Conservation (phyloP, 345 rosid genomes). For the Citrus glauca region DNA sequence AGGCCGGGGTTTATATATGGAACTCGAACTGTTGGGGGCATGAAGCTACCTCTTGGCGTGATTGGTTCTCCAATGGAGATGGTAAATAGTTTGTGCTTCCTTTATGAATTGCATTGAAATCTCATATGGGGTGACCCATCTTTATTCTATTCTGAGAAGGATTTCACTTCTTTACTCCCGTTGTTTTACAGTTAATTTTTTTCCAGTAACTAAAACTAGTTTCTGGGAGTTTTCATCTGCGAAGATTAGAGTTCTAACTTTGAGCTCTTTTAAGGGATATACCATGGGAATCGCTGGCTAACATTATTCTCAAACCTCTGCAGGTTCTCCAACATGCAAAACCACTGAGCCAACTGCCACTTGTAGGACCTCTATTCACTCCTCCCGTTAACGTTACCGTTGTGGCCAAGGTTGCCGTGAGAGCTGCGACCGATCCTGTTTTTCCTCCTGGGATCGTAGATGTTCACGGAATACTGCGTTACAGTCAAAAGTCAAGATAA, state of each 20-base stretch:
- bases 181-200: neutral
- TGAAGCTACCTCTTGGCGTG: conserved; percentile 79
- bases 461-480: conserved; percentile 40
- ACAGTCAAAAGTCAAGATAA: conserved; percentile 34
- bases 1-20: conserved; percentile 97
- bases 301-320: neutral
- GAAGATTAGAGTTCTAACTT: neutral
- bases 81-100: conserved; percentile 39
- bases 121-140: neutral
- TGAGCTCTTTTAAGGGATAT: too few species aligned
- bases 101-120: neutral
- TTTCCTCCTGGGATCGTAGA: conserved; percentile 58
- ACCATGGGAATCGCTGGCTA: neutral
- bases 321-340: conserved; percentile 55
- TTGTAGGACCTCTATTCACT: conserved; percentile 50
- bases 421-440: conserved; percentile 58
- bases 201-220: neutral
- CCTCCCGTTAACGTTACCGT: conserved; percentile 51
- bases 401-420: conserved; percentile 46
- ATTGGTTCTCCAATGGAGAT: conserved; percentile 89
- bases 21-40: conserved; percentile 72
- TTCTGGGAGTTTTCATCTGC: neutral
- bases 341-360: conserved; percentile 51
- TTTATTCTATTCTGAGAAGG: neutral
- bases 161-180: neutral